These are phyloP conservation scores for Hanseniaspora valbyensis DNA, from an alignment of 805 yeast genomes.

Conservation along the genomic window DNA sequence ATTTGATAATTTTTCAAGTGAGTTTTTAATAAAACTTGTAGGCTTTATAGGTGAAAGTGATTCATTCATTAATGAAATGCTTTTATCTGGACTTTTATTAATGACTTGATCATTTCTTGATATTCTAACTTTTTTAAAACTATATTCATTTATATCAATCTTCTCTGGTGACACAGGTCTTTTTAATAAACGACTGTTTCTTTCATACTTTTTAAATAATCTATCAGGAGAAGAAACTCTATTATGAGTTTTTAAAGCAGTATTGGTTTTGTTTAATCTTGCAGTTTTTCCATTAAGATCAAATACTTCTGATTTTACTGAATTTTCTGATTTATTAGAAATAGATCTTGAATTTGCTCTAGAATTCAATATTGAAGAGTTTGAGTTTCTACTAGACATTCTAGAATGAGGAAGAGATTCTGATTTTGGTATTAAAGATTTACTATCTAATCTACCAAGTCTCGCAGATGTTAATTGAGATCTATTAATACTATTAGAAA, in stretches of 20 bases:
- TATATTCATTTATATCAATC: neutral
- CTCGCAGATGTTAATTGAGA: neutral
- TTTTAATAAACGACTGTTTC: conserved; percentile 1
- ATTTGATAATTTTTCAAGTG: neutral
- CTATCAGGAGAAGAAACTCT: neutral
- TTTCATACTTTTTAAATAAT: neutral
- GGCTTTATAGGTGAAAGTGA: conserved; percentile 10
- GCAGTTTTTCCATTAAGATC: neutral
- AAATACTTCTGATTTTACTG: neutral
- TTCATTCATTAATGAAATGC: neutral
- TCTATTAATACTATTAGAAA: too few species aligned
- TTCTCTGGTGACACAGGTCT: neutral
- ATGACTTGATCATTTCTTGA: conserved; percentile 3
- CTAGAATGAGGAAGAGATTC: neutral
- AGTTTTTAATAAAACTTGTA: neutral
- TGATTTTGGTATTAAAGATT: neutral
- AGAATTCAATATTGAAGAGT: neutral
- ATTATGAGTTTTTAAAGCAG: neutral
- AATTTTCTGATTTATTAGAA: neutral
- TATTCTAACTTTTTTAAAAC: conserved; percentile 5
- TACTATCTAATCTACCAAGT: neutral
- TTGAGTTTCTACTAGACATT: conserved; percentile 4
- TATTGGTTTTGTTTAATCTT: neutral
- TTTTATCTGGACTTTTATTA: neutral
- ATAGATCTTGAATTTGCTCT: neutral